phyloP scores from a whole-genome alignment of 164 flowering plant genomes.

The Taxillus chinensis region DNA sequence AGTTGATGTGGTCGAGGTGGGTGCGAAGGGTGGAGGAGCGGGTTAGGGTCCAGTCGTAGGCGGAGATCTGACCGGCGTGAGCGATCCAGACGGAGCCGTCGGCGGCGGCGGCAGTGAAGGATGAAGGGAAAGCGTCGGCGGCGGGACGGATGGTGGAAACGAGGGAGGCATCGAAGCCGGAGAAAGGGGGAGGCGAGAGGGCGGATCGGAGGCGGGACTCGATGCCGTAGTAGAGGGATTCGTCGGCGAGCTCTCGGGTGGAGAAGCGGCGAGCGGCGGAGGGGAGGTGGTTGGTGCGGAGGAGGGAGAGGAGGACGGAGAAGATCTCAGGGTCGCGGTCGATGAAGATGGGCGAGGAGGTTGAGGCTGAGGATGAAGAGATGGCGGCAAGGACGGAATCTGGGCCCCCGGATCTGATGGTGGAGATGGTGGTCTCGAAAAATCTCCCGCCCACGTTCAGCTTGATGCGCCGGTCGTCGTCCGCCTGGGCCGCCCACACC shows the following conservation, averaged over 20 bases:
- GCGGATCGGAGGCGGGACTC: conserved; percentile 58
- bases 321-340: conserved; percentile 93
- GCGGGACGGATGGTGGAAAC: conserved; percentile 55
- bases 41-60: conserved; percentile 55
- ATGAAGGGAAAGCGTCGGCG: conserved; percentile 40
- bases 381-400: conserved; percentile 69
- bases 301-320: conserved; percentile 76
- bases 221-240: conserved; percentile 74
- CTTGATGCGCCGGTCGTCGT: conserved; percentile 35
- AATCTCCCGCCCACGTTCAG: conserved; percentile 94
- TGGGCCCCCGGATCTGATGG: conserved; percentile 56
- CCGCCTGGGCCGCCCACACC: neutral
- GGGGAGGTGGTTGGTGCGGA: conserved; percentile 68
- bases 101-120: conserved; percentile 38
- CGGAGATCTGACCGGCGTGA: conserved; percentile 79
- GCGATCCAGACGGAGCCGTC: conserved; percentile 77
- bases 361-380: conserved; percentile 23
- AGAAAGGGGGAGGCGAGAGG: conserved; percentile 46
- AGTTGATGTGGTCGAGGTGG: conserved; percentile 53
- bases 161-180: conserved; percentile 67
- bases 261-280: conserved; percentile 53
- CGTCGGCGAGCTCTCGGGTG: conserved; percentile 68
- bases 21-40: conserved; percentile 59
- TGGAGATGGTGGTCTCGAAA: conserved; percentile 73
- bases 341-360: conserved; percentile 51